These are phyloP conservation scores for Alternaria metachromatica DNA, from an alignment of 2,329 filamentous ascomycete species.

Conservation along the genomic window DNA sequence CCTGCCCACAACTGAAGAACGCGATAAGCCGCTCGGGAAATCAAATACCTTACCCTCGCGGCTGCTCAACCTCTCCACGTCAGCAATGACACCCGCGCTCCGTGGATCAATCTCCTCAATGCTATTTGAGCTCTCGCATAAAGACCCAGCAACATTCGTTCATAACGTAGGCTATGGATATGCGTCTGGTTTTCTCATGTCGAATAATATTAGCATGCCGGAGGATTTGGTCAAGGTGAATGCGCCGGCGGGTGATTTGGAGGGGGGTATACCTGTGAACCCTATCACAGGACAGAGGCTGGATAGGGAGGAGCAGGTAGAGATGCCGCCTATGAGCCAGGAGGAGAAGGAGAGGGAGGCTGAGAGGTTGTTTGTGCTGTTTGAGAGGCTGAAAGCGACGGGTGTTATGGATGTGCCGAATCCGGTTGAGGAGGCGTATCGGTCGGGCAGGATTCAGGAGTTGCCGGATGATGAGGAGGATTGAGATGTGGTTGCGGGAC, in stretches of 20 bases:
- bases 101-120: constrained; percentile 78
- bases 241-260: constrained; percentile 41
- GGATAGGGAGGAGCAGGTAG: constrained; percentile 67
- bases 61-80: constrained; percentile 78
- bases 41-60: constrained; percentile 76
- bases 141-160: constrained; percentile 79
- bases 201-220: constrained; percentile 80
- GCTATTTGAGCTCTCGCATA: constrained; percentile 85
- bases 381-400: constrained; percentile 79
- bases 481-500: no score
- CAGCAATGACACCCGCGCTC: constrained; percentile 72
- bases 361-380: constrained; percentile 86
- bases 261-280: constrained; percentile 64
- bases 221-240: constrained; percentile 66
- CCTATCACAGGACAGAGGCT: constrained; percentile 86
- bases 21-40: constrained; percentile 77
- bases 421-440: constrained; percentile 73
- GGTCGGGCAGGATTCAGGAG: constrained; percentile 75
- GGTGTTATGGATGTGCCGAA: constrained; percentile 81
- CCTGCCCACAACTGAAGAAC: constrained; percentile 78
- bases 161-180: constrained; percentile 94
- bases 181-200: constrained; percentile 87
- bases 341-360: constrained; percentile 94
- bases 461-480: constrained; percentile 59
- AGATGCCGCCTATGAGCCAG: constrained; percentile 77